Evolutionary conservation across 2,329 filamentous ascomycete genomes (phyloP).

Genomic region (Phyllosticta citriasiana): DNA sequence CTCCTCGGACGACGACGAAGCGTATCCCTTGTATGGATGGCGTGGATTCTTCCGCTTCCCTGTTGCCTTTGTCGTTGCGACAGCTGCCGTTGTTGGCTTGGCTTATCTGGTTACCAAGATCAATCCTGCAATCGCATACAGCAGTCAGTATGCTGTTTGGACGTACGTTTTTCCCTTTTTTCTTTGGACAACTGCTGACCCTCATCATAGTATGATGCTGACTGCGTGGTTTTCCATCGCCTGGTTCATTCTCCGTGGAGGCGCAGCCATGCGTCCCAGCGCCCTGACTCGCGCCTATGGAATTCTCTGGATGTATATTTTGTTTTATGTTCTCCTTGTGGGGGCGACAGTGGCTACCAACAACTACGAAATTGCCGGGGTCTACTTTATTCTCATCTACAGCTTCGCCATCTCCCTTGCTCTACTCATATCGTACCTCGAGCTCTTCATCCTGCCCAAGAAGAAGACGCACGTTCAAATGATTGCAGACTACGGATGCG

Average conservation of each 20-base stretch:
- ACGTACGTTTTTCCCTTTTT: conserved; percentile 18
- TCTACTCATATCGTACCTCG: conserved; percentile 63
- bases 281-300: conserved; percentile 76
- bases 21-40: conserved; percentile 60
- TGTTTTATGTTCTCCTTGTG: conserved; percentile 65
- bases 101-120: conserved; percentile 69
- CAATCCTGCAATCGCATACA: conserved; percentile 87
- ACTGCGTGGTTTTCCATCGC: conserved; percentile 70
- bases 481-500: conserved; percentile 30
- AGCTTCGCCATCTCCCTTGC: conserved; percentile 67
- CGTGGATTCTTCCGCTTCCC: conserved; percentile 80
- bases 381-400: conserved; percentile 75
- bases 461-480: conserved; percentile 60
- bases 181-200: neutral
- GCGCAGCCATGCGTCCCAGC: conserved; percentile 71
- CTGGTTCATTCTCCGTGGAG: conserved; percentile 73
- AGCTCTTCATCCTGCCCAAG: conserved; percentile 62
- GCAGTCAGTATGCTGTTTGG: conserved; percentile 80
- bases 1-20: conserved; percentile 48
- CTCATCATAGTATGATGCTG: conserved; percentile 59
- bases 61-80: conserved; percentile 59
- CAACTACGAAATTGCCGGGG: conserved; percentile 59
- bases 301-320: conserved; percentile 71
- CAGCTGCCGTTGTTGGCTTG: conserved; percentile 58
- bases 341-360: conserved; percentile 66